Percentiles rank a stretch among this genome's conserved stretches.
These are phyloP conservation scores for Leishmania guyanensis DNA, from an alignment of 208 protist species.

Conservation along the genomic window DNA sequence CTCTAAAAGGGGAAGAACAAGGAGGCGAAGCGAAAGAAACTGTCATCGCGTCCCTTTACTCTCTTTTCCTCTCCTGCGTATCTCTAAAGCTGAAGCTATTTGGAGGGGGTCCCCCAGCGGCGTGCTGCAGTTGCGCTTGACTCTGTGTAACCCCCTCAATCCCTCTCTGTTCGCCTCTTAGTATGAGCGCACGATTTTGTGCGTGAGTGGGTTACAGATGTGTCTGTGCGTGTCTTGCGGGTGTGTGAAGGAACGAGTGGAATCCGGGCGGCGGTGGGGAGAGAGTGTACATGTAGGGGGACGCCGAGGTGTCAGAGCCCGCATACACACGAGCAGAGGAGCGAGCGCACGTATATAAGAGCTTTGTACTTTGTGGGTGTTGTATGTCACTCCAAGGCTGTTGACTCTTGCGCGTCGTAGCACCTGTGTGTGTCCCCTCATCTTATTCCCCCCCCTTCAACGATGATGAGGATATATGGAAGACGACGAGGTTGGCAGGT, in stretches of 20 bases:
- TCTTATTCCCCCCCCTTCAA: not conserved
- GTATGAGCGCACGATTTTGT: not conserved
- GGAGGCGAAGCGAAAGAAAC: not conserved
- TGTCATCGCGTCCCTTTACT: not conserved
- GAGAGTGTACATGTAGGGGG: not conserved
- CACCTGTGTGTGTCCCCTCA: not conserved
- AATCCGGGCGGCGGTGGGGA: not conserved
- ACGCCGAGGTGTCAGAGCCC: not conserved
- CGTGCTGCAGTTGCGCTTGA: not conserved
- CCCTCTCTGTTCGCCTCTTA: not conserved
- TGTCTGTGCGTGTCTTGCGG: not conserved
- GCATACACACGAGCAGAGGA: not conserved
- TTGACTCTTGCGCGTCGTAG: not conserved
- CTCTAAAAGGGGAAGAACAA: not conserved
- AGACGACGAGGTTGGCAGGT: not conserved
- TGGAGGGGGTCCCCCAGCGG: not conserved
- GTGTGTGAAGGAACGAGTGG: not conserved
- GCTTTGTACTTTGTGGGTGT: not conserved
- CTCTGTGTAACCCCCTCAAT: not conserved
- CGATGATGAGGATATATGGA: not conserved
- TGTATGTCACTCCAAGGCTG: not conserved
- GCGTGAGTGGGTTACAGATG: not conserved
- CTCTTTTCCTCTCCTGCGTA: not conserved
- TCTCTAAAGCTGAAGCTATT: not conserved
- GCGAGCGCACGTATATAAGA: not conserved